Percentiles rank a stretch among this genome's conserved stretches.
These are phyloP conservation scores for Mycena metata DNA, from an alignment of 768 basidiomycete species.

Conservation along the genomic window DNA sequence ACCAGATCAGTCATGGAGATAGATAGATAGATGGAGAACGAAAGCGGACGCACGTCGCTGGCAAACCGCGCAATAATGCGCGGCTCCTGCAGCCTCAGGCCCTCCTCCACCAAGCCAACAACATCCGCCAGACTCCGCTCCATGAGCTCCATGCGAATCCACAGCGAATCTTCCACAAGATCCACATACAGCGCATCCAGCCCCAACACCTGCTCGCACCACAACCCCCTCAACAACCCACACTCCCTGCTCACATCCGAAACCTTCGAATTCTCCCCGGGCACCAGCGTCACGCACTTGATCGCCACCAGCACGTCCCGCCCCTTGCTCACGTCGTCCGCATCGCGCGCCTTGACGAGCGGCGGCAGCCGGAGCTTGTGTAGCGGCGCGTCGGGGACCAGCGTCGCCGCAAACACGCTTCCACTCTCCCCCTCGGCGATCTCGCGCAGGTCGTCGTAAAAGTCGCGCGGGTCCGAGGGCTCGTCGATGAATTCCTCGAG, in stretches of 20 bases:
- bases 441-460: slow-evolving; percentile 78
- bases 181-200: slow-evolving; percentile 83
- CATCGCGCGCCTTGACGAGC: slow-evolving; percentile 54
- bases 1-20: neutral
- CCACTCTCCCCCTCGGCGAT: slow-evolving; percentile 90
- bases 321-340: slow-evolving; percentile 50
- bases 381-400: slow-evolving; percentile 50
- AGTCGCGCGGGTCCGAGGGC: slow-evolving; percentile 69
- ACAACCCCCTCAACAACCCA: slow-evolving; percentile 65
- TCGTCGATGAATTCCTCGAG: slow-evolving; percentile 76
- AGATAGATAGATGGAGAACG: slow-evolving; percentile 34
- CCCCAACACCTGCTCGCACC: slow-evolving; percentile 73
- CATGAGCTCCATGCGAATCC: slow-evolving; percentile 94
- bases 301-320: slow-evolving; percentile 73
- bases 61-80: slow-evolving; percentile 80
- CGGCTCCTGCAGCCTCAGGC: slow-evolving; percentile 72
- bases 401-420: slow-evolving; percentile 64
- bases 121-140: slow-evolving; percentile 89
- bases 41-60: slow-evolving; percentile 69
- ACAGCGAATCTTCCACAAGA: slow-evolving; percentile 73
- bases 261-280: slow-evolving; percentile 72
- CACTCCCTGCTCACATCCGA: slow-evolving; percentile 74
- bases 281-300: slow-evolving; percentile 76
- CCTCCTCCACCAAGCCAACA: slow-evolving; percentile 71
- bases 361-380: slow-evolving; percentile 57